Conservation (phyloP, 208 protist genomes). For the Kentomonas sorsogonicus region DNA sequence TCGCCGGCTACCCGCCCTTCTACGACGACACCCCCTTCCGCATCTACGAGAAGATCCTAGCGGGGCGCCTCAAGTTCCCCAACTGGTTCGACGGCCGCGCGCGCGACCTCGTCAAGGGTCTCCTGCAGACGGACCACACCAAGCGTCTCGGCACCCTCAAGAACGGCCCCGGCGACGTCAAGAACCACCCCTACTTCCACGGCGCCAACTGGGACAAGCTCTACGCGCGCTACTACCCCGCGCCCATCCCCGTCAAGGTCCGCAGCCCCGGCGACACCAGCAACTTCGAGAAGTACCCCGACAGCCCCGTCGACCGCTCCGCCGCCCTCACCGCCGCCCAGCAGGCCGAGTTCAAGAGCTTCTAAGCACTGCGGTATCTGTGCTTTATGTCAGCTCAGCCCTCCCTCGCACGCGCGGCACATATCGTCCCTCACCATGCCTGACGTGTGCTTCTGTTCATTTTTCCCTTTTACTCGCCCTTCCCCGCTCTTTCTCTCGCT, state of each 20-base stretch:
- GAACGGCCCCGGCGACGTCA: slow-evolving; percentile 89
- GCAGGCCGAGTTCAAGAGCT: slow-evolving; percentile 78
- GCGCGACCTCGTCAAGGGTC: slow-evolving; percentile 74
- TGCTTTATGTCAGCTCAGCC: background rate
- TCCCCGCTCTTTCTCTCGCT: no score
- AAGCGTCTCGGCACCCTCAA: slow-evolving; percentile 88
- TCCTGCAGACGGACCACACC: slow-evolving; percentile 85
- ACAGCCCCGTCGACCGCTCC: slow-evolving; percentile 62
- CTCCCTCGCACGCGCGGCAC: no score
- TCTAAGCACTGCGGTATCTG: slow-evolving; percentile 22
- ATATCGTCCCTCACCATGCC: no score
- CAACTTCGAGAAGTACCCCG: slow-evolving; percentile 87
- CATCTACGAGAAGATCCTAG: slow-evolving; percentile 89
- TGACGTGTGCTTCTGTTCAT: no score
- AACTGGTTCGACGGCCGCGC: slow-evolving; percentile 78
- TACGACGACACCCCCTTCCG: slow-evolving; percentile 87
- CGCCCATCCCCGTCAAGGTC: slow-evolving; percentile 77
- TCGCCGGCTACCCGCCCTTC: slow-evolving; percentile 90
- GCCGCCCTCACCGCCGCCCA: slow-evolving; percentile 59
- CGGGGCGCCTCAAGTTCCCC: slow-evolving; percentile 73
- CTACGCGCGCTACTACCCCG: slow-evolving; percentile 69
- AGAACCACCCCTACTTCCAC: slow-evolving; percentile 75
- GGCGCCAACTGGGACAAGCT: slow-evolving; percentile 91
- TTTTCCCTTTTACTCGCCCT: no score
- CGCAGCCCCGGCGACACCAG: slow-evolving; percentile 76